Evolutionary conservation across 345 rosid species (phyloP), one percentile per base, ranked within the genome.

Genomic region (Eucalyptus curtisii): DNA sequence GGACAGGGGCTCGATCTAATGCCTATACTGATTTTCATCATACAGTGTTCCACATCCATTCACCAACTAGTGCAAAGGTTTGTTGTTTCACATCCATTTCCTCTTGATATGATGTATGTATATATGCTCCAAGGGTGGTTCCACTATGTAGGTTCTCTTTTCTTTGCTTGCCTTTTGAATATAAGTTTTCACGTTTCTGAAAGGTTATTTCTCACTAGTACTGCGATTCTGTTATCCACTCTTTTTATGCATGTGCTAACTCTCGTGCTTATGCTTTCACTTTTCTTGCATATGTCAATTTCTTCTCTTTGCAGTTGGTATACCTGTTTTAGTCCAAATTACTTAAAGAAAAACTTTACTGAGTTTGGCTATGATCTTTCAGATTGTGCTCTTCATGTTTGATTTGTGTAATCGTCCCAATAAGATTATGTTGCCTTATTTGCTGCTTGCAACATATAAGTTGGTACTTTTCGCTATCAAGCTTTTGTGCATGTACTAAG

Each of bases 21-120:
- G 99, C 99, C 76, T 98, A 98, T 95, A 98, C 99, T 55, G 99
- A 98, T 94, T 98, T 98, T 92, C 99, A 97, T 92, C 99, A 98
- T 90, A 98, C 99, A 71, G 99, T 98, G 84, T 98, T 98, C 93
- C 99, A 98, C 93, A 96, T 98, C 88, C 99, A 98, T 94, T 97
- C 99, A 87, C 99, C 99, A 64, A 95, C 96, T 84, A 91, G 91
- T 91, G 89, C 97, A 89, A 97, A 98, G 99, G 99, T 98, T 91
- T 91, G 93, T 80, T 85, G n/a, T 90, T 90, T 85, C 25, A 33
- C 53, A 82, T 80, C 59, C 45, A 55, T 86, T 49, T 59, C 3
- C 3, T 66, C 50, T 91, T 20, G 25, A 64, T 53, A 14, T 49
- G 90, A 86, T 57, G 89, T 37, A 20, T 86, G 71, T 89, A 66